These are phyloP conservation scores for Cryptococcus amylolentus DNA, from an alignment of 1,284 basidiomycete species.

Conservation along the genomic window DNA sequence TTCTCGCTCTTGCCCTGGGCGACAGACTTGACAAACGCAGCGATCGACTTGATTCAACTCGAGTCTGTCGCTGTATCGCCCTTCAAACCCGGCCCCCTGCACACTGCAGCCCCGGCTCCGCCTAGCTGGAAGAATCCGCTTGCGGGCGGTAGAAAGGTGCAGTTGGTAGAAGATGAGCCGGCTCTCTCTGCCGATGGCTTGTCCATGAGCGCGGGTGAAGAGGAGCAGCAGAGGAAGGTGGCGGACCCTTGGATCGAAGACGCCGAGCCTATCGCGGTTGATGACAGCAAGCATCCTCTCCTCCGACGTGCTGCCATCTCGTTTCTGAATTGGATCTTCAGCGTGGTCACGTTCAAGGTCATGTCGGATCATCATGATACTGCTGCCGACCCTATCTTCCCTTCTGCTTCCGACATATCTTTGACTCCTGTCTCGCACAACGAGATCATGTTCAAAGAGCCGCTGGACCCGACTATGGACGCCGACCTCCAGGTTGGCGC, in stretches of 20 bases:
- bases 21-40: constrained; percentile 60
- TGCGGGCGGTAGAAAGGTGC: constrained; percentile 5
- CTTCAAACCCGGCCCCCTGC: constrained; percentile 4
- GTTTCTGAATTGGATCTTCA: constrained; percentile 62
- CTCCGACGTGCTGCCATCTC: constrained; percentile 76
- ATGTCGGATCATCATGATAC: not conserved
- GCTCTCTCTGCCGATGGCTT: not conserved
- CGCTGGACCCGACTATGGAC: not conserved
- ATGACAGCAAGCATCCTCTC: constrained; percentile 67
- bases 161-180: constrained; percentile 14
- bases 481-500: constrained; percentile 28
- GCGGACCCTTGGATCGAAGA: constrained; percentile 49
- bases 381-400: not conserved
- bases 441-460: constrained; percentile 1
- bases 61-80: constrained; percentile 56
- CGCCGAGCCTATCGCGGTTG: constrained; percentile 55
- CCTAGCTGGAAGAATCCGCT: constrained; percentile 4
- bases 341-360: constrained; percentile 5
- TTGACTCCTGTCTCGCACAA: not conserved
- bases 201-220: not conserved
- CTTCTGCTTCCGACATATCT: not conserved
- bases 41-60: constrained; percentile 73
- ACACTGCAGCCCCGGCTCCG: not conserved
- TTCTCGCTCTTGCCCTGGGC: constrained; percentile 63
- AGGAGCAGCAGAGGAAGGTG: constrained; percentile 16